Percentiles rank a stretch among this genome's conserved stretches.
Conservation (phyloP, 352 stramenopile genomes). For the Pythium brassicae region DNA sequence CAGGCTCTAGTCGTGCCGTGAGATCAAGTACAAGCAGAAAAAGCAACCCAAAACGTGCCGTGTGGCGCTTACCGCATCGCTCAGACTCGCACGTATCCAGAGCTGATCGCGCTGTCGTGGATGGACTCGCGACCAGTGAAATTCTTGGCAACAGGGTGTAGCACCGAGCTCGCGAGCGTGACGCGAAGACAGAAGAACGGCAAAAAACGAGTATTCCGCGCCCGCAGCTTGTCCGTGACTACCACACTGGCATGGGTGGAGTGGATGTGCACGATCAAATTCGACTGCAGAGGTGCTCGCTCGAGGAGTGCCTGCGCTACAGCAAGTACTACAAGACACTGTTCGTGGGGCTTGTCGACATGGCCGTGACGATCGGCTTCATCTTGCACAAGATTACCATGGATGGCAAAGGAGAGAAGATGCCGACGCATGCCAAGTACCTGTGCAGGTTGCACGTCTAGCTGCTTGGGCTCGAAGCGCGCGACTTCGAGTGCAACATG, state of each 20-base stretch:
- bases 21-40: neutral
- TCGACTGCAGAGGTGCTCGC: neutral
- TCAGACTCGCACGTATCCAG: neutral
- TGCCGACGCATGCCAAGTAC: neutral
- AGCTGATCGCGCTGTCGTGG: neutral
- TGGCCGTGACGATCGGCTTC: neutral
- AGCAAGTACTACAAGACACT: neutral
- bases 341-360: neutral
- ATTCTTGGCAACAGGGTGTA: neutral
- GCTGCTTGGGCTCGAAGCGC: slow-evolving; percentile 1
- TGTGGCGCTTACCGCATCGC: neutral
- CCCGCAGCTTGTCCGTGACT: neutral
- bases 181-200: neutral
- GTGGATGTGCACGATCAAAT: neutral
- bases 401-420: neutral
- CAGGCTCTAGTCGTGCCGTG: neutral
- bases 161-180: neutral
- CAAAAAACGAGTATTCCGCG: neutral
- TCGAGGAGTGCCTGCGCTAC: neutral
- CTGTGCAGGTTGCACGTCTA: slow-evolving; percentile 1
- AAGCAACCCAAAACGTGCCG: neutral
- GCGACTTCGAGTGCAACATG: slow-evolving; percentile 9
- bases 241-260: neutral
- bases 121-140: neutral
- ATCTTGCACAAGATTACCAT: neutral